Conservation (phyloP, 2,329 filamentous ascomycete species). For the Diaporthe caulivora region DNA sequence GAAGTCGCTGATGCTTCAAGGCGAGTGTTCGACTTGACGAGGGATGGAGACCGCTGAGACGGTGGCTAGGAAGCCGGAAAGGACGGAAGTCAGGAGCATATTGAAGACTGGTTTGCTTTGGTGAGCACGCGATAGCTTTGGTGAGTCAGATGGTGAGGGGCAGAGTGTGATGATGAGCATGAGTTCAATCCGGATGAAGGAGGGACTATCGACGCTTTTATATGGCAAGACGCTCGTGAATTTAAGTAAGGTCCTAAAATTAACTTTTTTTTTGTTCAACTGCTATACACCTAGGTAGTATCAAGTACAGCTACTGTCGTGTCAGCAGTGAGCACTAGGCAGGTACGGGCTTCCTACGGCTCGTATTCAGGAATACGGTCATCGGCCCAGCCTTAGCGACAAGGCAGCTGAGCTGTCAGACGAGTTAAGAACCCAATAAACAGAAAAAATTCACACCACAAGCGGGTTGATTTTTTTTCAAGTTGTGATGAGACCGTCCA, state of each 20-base stretch:
- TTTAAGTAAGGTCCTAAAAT: not conserved
- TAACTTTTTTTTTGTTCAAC: not conserved
- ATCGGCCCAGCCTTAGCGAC: not conserved
- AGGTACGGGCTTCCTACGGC: not conserved
- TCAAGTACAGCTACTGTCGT: not conserved
- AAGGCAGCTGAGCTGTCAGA: not conserved
- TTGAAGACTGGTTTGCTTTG: not conserved
- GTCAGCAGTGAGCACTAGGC: constrained; percentile 23
- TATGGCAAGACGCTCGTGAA: not conserved
- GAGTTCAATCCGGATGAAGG: not conserved
- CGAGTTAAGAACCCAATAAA: not conserved
- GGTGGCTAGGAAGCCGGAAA: not conserved
- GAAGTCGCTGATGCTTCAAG: constrained; percentile 21
- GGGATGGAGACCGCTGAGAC: constrained; percentile 12
- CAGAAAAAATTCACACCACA: not conserved
- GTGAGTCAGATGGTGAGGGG: not conserved
- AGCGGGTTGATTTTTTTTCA: not conserved
- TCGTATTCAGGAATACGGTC: constrained; percentile 18
- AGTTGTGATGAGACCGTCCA: not conserved
- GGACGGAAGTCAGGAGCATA: not conserved
- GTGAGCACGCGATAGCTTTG: not conserved
- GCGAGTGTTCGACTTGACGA: not conserved
- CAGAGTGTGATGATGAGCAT: not conserved
- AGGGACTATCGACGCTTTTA: not conserved
- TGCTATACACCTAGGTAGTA: not conserved